phyloP scores from a whole-genome alignment of 179 eudicot species.

The Beta lomatogona region DNA sequence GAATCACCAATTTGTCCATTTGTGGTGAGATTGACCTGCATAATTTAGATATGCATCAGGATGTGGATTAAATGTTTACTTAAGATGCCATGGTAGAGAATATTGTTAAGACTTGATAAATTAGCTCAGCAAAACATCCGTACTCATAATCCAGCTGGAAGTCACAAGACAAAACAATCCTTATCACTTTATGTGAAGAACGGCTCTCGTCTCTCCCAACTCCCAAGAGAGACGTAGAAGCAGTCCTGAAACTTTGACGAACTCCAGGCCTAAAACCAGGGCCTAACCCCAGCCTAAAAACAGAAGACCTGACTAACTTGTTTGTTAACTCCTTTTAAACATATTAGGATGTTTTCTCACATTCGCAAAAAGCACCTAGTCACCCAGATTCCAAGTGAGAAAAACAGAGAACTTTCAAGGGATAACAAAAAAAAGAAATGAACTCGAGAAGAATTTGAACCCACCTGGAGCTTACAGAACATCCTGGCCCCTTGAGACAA shows the following conservation, averaged over 20 bases:
- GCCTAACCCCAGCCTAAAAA: background rate
- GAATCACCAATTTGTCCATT: conserved; percentile 51
- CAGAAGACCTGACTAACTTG: background rate
- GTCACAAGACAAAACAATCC: background rate
- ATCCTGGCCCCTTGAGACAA: background rate
- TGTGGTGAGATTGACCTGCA: conserved; percentile 53
- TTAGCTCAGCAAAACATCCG: background rate
- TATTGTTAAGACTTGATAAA: background rate
- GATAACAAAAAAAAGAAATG: background rate
- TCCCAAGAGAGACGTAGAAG: background rate
- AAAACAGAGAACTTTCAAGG: no score
- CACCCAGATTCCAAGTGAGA: background rate
- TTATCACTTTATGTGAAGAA: background rate
- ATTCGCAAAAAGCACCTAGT: background rate
- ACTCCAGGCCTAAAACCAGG: background rate
- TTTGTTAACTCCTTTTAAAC: background rate
- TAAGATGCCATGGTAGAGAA: background rate
- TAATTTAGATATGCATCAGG: background rate
- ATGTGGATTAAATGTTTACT: background rate
- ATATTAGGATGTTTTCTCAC: background rate
- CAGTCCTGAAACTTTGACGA: background rate
- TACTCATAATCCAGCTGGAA: background rate
- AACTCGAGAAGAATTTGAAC: background rate
- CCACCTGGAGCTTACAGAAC: background rate
- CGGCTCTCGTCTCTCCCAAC: background rate